A percentile compares a stretch with the other conserved stretches of the same genome.
phyloP scores from a whole-genome alignment of 192 early-diverging fungal genomes.

The Linnemannia schmuckeri region DNA sequence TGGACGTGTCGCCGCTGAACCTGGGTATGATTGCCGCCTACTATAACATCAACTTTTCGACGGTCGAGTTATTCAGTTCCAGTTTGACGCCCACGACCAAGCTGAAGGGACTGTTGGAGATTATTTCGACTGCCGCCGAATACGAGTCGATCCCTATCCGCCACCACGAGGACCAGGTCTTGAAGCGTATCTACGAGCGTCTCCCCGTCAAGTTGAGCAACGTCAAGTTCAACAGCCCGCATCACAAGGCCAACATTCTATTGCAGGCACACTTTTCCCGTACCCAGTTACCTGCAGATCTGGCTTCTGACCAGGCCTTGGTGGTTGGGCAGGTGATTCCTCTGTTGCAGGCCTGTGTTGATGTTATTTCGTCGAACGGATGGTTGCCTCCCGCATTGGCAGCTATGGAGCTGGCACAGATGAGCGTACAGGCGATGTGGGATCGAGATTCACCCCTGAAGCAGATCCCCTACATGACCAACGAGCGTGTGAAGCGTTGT shows the following conservation, averaged over 20 bases:
- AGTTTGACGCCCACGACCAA: constrained; percentile 90
- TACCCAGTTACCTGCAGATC: constrained; percentile 88
- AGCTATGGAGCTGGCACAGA: constrained; percentile 98
- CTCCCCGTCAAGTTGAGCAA: constrained; percentile 79
- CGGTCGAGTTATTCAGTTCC: constrained; percentile 93
- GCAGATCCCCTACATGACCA: constrained; percentile 91
- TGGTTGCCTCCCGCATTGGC: constrained; percentile 92
- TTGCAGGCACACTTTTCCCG: constrained; percentile 97
- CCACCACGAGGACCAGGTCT: constrained; percentile 89
- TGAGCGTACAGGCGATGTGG: constrained; percentile 98
- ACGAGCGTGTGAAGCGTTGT: constrained; percentile 78
- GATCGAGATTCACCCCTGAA: constrained; percentile 91
- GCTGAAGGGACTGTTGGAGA: constrained; percentile 91
- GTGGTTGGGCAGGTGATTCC: constrained; percentile 78
- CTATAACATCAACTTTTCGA: constrained; percentile 96
- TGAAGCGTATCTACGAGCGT: constrained; percentile 85
- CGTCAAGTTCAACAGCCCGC: constrained; percentile 88
- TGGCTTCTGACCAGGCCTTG: constrained; percentile 89
- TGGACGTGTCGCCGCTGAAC: constrained; percentile 86
- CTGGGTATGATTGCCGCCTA: constrained; percentile 98
- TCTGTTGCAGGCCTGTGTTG: constrained; percentile 93
- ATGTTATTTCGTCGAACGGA: constrained; percentile 92
- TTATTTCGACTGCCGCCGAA: constrained; percentile 93
- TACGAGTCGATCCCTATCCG: constrained; percentile 94
- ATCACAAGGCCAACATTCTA: constrained; percentile 93